Percentiles rank a stretch among this genome's conserved stretches.
Evolutionary conservation across 352 stramenopile genomes (phyloP).

Genomic region (Aphanomyces cochlioides): DNA sequence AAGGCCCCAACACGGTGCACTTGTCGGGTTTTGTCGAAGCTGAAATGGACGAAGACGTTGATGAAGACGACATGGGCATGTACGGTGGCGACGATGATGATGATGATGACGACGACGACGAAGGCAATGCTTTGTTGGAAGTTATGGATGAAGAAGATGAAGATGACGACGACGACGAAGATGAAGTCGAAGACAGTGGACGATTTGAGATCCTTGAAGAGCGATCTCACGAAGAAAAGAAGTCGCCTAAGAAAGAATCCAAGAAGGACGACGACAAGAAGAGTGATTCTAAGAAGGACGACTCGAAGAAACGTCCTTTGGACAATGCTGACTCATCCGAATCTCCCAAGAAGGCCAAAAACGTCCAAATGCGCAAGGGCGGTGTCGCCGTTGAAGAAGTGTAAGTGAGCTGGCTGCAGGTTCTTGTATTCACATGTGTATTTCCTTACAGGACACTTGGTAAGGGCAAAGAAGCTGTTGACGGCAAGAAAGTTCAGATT

Average conservation of each 20-base stretch:
- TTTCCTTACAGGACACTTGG: constrained; percentile 49
- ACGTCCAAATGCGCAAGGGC: constrained; percentile 54
- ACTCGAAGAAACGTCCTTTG: constrained; percentile 67
- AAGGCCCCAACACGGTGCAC: constrained; percentile 75
- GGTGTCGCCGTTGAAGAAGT: constrained; percentile 75
- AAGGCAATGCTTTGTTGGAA: constrained; percentile 42
- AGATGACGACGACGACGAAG: constrained; percentile 45
- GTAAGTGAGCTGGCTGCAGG: constrained; percentile 37
- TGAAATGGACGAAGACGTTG: constrained; percentile 54
- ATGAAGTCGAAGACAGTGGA: constrained; percentile 48
- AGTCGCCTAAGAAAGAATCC: constrained; percentile 44
- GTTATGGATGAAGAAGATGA: constrained; percentile 52
- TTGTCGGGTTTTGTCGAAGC: constrained; percentile 78
- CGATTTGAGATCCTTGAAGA: no score
- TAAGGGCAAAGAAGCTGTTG: constrained; percentile 55
- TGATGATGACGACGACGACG: constrained; percentile 36
- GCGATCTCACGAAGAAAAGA: constrained; percentile 44
- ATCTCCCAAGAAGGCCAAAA: constrained; percentile 77
- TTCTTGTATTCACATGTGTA: no score
- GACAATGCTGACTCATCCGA: constrained; percentile 50
- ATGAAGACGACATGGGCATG: constrained; percentile 43
- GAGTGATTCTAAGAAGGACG: constrained; percentile 44
- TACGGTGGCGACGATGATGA: constrained; percentile 36
- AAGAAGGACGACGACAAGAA: constrained; percentile 26
- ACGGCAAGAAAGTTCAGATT: constrained; percentile 74